These are phyloP conservation scores for Colletotrichum abscissum DNA, from an alignment of 2,329 filamentous ascomycete species.

Conservation along the genomic window DNA sequence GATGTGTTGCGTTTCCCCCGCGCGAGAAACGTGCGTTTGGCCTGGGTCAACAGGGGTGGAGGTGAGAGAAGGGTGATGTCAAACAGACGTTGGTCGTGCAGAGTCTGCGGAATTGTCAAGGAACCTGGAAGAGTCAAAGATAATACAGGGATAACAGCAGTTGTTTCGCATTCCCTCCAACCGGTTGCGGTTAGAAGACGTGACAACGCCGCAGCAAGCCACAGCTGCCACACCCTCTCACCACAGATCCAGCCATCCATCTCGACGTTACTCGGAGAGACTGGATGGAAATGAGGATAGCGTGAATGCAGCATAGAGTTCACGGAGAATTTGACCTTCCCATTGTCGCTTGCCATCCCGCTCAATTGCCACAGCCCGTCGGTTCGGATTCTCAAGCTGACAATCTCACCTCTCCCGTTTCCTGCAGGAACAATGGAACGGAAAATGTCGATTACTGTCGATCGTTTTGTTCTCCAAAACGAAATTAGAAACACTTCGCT, in stretches of 20 bases:
- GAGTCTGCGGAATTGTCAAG: neutral
- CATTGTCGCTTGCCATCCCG: neutral
- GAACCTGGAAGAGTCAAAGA: neutral
- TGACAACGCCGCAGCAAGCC: neutral
- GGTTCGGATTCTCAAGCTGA: neutral
- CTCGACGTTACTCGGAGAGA: neutral
- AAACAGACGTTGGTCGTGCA: constrained; percentile 22
- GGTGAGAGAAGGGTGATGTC: constrained; percentile 25
- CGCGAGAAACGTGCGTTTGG: neutral
- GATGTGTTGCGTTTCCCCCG: constrained; percentile 5
- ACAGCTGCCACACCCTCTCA: neutral
- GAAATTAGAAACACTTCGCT: constrained; percentile 8
- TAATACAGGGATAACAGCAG: neutral
- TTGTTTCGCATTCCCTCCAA: neutral
- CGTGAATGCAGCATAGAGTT: neutral
- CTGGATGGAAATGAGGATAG: neutral
- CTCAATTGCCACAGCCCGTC: neutral
- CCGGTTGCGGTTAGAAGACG: neutral
- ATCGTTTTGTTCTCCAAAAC: constrained; percentile 5
- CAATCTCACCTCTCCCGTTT: neutral
- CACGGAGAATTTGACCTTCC: neutral
- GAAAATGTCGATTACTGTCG: constrained; percentile 10
- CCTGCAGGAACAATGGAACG: constrained; percentile 28
- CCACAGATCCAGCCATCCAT: neutral
- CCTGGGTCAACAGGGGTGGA: neutral